Evolutionary conservation across 2,329 filamentous ascomycete species (phyloP), one percentile per base, ranked within the genome.

Genomic region (Elsinoe fawcettii): DNA sequence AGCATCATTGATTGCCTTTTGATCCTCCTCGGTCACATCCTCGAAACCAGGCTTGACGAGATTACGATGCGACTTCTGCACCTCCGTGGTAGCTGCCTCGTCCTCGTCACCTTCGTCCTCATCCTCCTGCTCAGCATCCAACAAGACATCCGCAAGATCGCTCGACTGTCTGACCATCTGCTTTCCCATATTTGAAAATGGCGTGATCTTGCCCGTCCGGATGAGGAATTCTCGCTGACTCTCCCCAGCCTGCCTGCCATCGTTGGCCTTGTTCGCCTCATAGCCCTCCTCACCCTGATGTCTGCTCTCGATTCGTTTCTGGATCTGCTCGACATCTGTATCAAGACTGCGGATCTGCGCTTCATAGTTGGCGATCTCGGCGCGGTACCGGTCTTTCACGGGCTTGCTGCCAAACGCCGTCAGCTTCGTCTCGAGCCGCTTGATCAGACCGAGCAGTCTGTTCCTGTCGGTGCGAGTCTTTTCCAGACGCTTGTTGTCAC

Each of bases 151-250:
- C 9, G 87, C 86, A 14, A 96, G 75, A 59, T 85, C 85, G 1
- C 86, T 86, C 44, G 85, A 78, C 2, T 84, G 77, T 2, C 80
- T 82, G 25, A 81, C 76, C 1, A 84, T 74, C n/a, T 81, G 78
- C 12, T 82, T 79, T 23, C 83, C 83, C 64, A 95, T 81, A 61
- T 86, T 88, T 6, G 90, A 88, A 66, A 99, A 99, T 0, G 93
- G 93, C 0, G 93, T 99, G 63, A 99, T 97, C 73, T 97, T 97
- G 60, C 93, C 93, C 0, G 92, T 99, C 25, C 93, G 84, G 51
- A 99, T 93, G 47, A 99, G 80, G 68, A 88, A 99, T 47, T 96
- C 91, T 53, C 91, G 83, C 60, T 89, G 84, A 22, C 82, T 90
- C 74, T 97, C 93, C 60, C 88, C 88, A 1, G 88, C 84, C 58